Conservation (phyloP, 768 basidiomycete genomes). For the Lyophyllum atratum region DNA sequence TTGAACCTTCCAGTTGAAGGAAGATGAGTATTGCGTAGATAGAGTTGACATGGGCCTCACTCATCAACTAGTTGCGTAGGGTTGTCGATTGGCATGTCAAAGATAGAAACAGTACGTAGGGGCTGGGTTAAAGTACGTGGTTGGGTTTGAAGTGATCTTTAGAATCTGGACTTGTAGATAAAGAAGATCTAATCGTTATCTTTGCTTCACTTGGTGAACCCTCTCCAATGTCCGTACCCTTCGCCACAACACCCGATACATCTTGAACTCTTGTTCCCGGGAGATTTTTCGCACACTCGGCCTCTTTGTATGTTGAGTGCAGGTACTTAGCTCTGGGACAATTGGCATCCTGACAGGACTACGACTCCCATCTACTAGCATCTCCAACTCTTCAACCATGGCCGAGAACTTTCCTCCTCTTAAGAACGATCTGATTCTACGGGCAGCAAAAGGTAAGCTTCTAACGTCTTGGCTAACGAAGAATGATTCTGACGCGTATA, state of each 20-base stretch:
- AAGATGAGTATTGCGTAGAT: background rate
- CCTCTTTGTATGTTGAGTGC: background rate
- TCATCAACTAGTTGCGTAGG: slow-evolving; percentile 67
- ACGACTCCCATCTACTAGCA: background rate
- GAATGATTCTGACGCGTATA: slow-evolving; percentile 1
- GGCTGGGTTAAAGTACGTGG: background rate
- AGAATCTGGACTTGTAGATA: slow-evolving; percentile 3
- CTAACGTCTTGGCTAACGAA: background rate
- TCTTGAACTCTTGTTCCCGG: background rate
- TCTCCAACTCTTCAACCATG: slow-evolving; percentile 28
- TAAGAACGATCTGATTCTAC: slow-evolving; percentile 84
- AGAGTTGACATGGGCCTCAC: slow-evolving; percentile 33
- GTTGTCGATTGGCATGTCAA: slow-evolving; percentile 54
- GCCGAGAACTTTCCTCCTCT: slow-evolving; percentile 62
- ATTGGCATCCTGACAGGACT: background rate
- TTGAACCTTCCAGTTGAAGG: slow-evolving; percentile 56
- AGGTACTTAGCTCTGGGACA: background rate
- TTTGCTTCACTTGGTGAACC: too few relatives aligned
- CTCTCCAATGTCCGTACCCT: background rate
- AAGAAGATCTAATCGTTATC: slow-evolving; percentile 13
- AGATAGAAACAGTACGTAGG: background rate
- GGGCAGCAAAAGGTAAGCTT: slow-evolving; percentile 79
- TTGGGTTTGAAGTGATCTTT: background rate
- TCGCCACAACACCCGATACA: background rate
- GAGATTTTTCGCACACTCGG: background rate